Base-by-base conservation (phyloP, 139 green algal species). In the Microglena sp. region DNA sequence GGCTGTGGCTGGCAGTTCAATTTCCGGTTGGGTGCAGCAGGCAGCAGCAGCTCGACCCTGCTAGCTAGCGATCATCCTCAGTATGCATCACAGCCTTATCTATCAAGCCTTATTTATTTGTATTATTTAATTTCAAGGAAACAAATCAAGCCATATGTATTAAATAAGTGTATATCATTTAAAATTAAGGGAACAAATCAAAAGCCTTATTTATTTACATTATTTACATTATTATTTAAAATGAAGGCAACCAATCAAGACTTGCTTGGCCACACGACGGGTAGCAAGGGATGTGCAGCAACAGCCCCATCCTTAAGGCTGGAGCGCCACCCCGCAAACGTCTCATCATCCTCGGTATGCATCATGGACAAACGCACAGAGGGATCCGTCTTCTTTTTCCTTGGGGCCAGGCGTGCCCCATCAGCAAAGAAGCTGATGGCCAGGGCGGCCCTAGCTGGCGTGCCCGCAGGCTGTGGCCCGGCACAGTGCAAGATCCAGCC, bases 401-500 rank as follows among this genome's bases (percentile, higher is more conserved):
- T 8, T 7, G 31, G 21, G n/a, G 27, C 31, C 8, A 60, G 7
- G 15, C n/a, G n/a, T n/a, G n/a, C n/a, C n/a, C 24, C 53, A 15
- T 28, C 53, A 7, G 8, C 53, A 18, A 60, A 33, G 24, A 60
- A 60, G 24, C n/a, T 60, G 21, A 60, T 24, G 53, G 53, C 53
- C 31, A 60, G 15, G 18, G 53, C 53, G 7, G 15, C 15, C 6
- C 53, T 8, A 60, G 53, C n/a, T 18, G 18, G 53, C 21, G 53
- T 33, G 24, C 24, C 53, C 53, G 27, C 7, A 28, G 76, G 76
- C 77, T 86, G 81, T 27, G 66, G 66, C 5, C 70, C 66, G 8
- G 81, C 78, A 30, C 50, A 74, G 72, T 90, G 84, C 56, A 90
- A 72, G 5, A 61, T 74, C 81, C 81, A 90, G 33, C 84, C 84